phyloP scores from a whole-genome alignment of 345 rosid genomes.

The Psidium friedrichsthalianum region DNA sequence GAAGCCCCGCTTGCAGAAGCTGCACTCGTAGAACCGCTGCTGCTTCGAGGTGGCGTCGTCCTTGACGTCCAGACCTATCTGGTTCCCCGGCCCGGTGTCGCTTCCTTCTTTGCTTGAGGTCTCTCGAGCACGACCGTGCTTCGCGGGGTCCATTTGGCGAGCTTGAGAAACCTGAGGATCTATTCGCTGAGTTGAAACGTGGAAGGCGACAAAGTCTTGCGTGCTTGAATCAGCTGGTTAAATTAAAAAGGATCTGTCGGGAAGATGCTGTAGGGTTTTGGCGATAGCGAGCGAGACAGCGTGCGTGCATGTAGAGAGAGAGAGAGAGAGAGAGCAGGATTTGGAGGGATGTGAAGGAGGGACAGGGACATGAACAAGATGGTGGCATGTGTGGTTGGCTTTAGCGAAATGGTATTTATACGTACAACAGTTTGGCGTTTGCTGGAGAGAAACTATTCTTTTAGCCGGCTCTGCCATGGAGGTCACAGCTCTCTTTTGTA shows the following conservation, averaged over 20 bases:
- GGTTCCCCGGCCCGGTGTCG: neutral
- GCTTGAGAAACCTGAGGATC: neutral
- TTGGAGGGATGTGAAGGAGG: neutral
- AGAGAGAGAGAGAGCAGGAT: neutral
- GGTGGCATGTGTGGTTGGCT: constrained; percentile 11
- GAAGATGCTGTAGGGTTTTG: neutral
- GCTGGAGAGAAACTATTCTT: constrained; percentile 4
- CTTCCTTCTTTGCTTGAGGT: neutral
- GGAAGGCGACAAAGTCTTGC: neutral
- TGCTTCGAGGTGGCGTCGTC: neutral
- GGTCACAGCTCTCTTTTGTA: neutral
- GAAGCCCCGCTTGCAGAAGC: constrained; percentile 78
- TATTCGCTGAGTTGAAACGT: neutral
- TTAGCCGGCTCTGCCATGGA: constrained; percentile 13
- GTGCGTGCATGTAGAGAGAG: neutral
- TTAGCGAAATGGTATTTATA: neutral
- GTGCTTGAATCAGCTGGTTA: neutral
- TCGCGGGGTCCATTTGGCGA: neutral
- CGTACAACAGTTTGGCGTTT: neutral
- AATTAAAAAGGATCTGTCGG: neutral
- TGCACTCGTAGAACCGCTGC: constrained; percentile 49
- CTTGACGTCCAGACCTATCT: neutral
- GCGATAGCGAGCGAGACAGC: neutral
- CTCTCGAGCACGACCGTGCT: neutral
- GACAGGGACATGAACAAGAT: constrained; percentile 26